Base-by-base conservation (phyloP, 2,329 filamentous ascomycete genomes). In the Hymenoscyphus scutula region DNA sequence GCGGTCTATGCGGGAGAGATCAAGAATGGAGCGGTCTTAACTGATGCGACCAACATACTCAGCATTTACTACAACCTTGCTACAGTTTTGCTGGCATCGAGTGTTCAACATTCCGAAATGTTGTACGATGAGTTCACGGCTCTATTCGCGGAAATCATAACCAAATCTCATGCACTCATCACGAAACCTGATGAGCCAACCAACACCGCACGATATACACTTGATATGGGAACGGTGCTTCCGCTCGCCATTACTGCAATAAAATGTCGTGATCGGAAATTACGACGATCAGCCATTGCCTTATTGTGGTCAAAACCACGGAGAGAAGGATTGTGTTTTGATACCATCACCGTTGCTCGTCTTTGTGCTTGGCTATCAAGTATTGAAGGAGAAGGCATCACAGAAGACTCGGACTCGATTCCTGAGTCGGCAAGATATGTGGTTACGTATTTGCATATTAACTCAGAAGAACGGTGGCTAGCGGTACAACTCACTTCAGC, bases 221-320 rank as follows among this genome's bases (percentile, higher is more conserved):
- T 73, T 27, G 72, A 73, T 25, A 71, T 73, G 67, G 72, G 72
- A 48, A 73, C 71, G 3, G 72, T 73, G n/a, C 66, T 73, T 19
- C 72, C 72, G 2, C 62, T 73, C 7, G 65, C 68, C 19, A 69
- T 72, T 48, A 73, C 72, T 10, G 71, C 71, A 34, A 69, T 70
- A 10, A 73, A 73, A 65, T 73, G 72, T 48, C 68, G 72, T 45
- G 69, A 73, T 53, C 59, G 69, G 56, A 58, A 66, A 56, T 70
- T 73, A 56, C 64, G 72, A 8, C 63, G 72, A 2, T 69, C 71
- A 58, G 69, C 72, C 4, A 72, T 73, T 55, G 63, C 68, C 32
- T 60, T 73, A 3, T 61, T 73, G 19, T 73, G 71, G 71, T 70
- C 67, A 5, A 72, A 72, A 64, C 70, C 71, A 37, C 64, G 71